Evolutionary conservation across 1,284 basidiomycete species (phyloP).

Genomic region (Papiliotrema nemorosa): DNA sequence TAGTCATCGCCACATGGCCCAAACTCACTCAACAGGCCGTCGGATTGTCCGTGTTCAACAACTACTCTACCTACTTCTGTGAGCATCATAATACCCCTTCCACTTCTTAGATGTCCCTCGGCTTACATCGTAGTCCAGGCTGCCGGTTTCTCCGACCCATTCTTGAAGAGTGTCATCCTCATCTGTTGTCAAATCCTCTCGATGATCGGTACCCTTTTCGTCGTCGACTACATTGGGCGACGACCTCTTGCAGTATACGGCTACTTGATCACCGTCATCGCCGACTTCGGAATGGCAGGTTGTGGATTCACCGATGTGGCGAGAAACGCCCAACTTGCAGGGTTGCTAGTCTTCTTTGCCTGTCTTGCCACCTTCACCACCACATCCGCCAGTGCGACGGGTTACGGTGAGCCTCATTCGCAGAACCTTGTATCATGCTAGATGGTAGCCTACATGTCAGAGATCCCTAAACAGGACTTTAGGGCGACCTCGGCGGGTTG

Average conservation of each 20-base stretch:
- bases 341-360: constrained; percentile 19
- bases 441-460: no score
- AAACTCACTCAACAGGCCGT: no score
- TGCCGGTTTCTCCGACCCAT: constrained; percentile 19
- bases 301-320: not conserved
- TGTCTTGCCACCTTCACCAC: not conserved
- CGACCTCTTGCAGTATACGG: constrained; percentile 6
- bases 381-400: no score
- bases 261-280: constrained; percentile 4
- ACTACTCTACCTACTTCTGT: no score
- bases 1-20: not conserved
- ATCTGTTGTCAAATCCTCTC: constrained; percentile 12
- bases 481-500: no score
- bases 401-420: no score
- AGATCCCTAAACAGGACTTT: no score
- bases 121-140: constrained; percentile 1
- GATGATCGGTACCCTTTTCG: constrained; percentile 5
- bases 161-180: constrained; percentile 23
- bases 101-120: not conserved
- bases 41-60: not conserved
- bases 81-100: no score
- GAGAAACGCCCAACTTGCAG: not conserved
- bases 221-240: constrained; percentile 18
- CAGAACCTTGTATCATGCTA: no score
- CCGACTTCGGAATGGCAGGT: constrained; percentile 7